Percentiles rank a stretch among this genome's conserved stretches.
Evolutionary conservation across 306 rosid genomes (phyloP).

Genomic region (Fragaria ananassa): DNA sequence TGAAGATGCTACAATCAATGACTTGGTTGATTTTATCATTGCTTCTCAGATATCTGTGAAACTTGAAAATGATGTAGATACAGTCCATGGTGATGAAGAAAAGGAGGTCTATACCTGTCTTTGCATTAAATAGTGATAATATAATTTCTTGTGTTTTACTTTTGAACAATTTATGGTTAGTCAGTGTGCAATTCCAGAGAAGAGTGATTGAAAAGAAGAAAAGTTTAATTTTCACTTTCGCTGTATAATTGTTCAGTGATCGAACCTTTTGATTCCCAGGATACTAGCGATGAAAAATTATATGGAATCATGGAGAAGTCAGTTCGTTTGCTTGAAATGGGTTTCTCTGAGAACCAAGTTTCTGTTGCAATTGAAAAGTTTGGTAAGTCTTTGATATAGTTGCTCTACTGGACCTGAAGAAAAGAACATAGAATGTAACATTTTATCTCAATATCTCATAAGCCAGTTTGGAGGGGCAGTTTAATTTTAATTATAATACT

Average conservation of each 20-base stretch:
- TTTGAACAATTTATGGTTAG: background rate
- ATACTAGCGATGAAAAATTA: conserved; percentile 45
- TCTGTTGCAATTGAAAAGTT: conserved; percentile 74
- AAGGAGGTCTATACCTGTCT: conserved; percentile 47
- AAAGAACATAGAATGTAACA: background rate
- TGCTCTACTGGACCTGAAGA: background rate
- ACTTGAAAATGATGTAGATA: conserved; percentile 48
- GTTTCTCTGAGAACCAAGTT: conserved; percentile 86
- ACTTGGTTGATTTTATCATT: conserved; percentile 73
- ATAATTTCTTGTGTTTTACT: background rate
- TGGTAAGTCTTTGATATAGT: conserved; percentile 52
- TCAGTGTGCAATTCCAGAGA: background rate
- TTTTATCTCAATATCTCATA: background rate
- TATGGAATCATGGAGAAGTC: conserved; percentile 89
- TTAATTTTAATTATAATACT: background rate
- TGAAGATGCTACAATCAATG: conserved; percentile 58
- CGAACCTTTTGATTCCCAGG: conserved; percentile 36
- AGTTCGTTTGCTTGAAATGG: conserved; percentile 85
- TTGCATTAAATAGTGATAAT: background rate
- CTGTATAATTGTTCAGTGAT: background rate
- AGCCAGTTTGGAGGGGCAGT: background rate
- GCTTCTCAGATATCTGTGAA: conserved; percentile 78
- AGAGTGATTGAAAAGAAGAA: background rate
- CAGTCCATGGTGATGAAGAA: conserved; percentile 34
- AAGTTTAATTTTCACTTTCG: background rate